These are phyloP conservation scores for Entophlyctis luteolus DNA, from an alignment of 192 early-diverging fungal genomes.

Conservation along the genomic window DNA sequence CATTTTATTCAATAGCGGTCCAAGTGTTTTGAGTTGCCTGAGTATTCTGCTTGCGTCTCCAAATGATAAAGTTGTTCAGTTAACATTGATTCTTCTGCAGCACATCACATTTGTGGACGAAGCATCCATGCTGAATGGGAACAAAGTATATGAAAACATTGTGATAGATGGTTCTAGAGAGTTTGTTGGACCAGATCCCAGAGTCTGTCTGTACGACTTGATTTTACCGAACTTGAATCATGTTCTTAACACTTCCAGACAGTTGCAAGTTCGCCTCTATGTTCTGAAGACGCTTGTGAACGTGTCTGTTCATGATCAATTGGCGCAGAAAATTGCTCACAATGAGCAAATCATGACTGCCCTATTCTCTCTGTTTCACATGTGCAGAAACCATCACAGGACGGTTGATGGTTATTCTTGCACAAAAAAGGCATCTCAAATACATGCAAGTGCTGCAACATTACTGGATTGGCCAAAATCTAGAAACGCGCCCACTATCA, in stretches of 20 bases:
- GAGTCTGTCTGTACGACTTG: not conserved
- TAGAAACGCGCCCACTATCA: not conserved
- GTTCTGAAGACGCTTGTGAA: slow-evolving; percentile 6
- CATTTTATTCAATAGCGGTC: too few species aligned
- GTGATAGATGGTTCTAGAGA: too few species aligned
- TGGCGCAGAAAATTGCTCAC: slow-evolving; percentile 6
- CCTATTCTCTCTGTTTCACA: not conserved
- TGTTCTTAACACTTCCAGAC: not conserved
- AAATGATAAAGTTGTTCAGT: too few species aligned
- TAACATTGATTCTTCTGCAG: too few species aligned
- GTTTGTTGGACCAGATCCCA: not conserved
- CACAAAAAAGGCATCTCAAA: not conserved
- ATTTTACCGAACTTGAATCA: not conserved
- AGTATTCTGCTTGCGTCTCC: too few species aligned
- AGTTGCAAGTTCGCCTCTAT: too few species aligned
- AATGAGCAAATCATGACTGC: not conserved
- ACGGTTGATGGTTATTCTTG: not conserved
- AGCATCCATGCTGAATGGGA: too few species aligned
- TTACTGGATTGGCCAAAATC: not conserved
- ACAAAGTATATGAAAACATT: too few species aligned
- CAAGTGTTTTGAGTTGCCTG: too few species aligned
- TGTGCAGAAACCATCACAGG: not conserved
- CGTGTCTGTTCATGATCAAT: slow-evolving; percentile 4
- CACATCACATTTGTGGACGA: too few species aligned
- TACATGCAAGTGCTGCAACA: not conserved